phyloP scores from a whole-genome alignment of 2,329 filamentous ascomycete species.

The Aureobasidium sp. region DNA sequence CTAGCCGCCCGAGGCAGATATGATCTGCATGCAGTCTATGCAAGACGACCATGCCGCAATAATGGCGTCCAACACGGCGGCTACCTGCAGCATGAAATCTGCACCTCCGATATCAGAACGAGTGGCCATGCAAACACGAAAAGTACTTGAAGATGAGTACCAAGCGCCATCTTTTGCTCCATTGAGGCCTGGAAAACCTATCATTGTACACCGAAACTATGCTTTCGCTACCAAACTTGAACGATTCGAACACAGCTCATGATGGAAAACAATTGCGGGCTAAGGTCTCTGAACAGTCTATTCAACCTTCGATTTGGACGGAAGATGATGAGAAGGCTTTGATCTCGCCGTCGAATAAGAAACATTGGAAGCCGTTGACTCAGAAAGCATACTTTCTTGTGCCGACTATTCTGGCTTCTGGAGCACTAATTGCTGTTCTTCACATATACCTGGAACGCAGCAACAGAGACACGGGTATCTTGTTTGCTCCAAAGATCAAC shows the following conservation, averaged over 20 bases:
- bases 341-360: neutral
- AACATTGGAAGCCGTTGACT: neutral
- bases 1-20: neutral
- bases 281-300: neutral
- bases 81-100: neutral
- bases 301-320: neutral
- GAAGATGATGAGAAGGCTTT: neutral
- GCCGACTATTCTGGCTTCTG: slow-evolving; percentile 19
- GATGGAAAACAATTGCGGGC: neutral
- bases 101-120: neutral
- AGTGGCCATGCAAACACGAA: neutral
- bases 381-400: slow-evolving; percentile 7
- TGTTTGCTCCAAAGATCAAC: slow-evolving; percentile 31
- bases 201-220: neutral
- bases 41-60: neutral
- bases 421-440: slow-evolving; percentile 36
- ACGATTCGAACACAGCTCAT: neutral
- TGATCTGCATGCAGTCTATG: neutral
- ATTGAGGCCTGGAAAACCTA: neutral
- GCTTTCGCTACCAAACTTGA: neutral
- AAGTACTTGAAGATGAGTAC: neutral
- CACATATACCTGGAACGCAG: slow-evolving; percentile 41
- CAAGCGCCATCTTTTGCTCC: neutral
- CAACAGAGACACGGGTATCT: slow-evolving; percentile 35
- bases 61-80: neutral